phyloP scores from a whole-genome alignment of 139 green algal genomes.

The Tetraselmis striata region DNA sequence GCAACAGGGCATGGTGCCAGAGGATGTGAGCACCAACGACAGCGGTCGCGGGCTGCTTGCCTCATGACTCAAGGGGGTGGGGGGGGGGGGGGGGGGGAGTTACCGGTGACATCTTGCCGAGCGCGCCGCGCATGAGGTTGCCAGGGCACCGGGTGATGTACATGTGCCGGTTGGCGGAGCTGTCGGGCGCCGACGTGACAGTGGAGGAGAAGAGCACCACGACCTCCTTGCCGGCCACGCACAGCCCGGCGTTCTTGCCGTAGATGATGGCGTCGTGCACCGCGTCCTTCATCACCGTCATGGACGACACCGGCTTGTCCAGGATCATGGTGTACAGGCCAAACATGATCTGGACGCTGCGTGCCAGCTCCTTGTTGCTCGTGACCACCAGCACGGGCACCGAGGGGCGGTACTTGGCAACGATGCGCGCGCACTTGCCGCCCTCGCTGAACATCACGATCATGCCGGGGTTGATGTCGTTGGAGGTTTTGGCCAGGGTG shows the following conservation, averaged over 20 bases:
- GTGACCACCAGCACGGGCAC: constrained; percentile 55
- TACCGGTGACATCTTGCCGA: background rate
- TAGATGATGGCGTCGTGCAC: constrained; percentile 31
- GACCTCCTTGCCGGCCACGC: constrained; percentile 47
- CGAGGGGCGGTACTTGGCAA: constrained; percentile 62
- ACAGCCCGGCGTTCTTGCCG: constrained; percentile 36
- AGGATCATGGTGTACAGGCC: constrained; percentile 37
- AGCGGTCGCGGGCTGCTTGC: too few relatives aligned
- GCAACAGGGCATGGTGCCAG: too few relatives aligned
- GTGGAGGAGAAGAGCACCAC: constrained; percentile 40
- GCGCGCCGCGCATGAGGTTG: background rate
- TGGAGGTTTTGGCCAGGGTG: constrained; percentile 40
- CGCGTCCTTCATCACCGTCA: constrained; percentile 14
- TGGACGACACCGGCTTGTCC: constrained; percentile 23
- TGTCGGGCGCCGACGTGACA: constrained; percentile 12
- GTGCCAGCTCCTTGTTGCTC: constrained; percentile 26
- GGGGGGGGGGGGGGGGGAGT: background rate
- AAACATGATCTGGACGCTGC: constrained; percentile 32
- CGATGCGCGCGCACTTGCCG: constrained; percentile 38
- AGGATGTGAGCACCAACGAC: too few relatives aligned
- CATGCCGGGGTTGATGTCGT: constrained; percentile 45
- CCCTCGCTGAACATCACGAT: constrained; percentile 50
- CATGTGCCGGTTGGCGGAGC: background rate
- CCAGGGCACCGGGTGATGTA: background rate
- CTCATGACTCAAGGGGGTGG: background rate